Conservation (phyloP, 306 rosid genomes). For the Amphicarpaea edgeworthii region DNA sequence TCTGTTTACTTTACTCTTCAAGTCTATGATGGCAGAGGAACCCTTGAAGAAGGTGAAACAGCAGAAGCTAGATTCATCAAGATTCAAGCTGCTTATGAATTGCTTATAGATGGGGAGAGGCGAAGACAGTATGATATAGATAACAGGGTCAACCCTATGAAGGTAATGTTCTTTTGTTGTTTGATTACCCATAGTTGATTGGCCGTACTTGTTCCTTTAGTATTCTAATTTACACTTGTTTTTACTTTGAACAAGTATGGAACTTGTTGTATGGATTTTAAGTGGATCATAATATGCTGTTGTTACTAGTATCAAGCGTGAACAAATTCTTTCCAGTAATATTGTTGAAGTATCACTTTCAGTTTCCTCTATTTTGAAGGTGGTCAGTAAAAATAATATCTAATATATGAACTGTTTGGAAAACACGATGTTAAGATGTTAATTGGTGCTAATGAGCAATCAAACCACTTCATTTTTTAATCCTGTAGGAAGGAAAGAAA, state of each 20-base stretch:
- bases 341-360: background rate
- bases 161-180: conserved; percentile 60
- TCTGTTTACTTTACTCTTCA: conserved; percentile 37
- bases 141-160: conserved; percentile 89
- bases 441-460: background rate
- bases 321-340: conserved; percentile 17
- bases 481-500: background rate
- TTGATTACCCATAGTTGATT: conserved; percentile 11
- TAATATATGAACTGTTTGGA: background rate
- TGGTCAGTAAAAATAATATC: background rate
- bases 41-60: conserved; percentile 93
- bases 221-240: background rate
- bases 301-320: background rate
- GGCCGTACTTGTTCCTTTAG: background rate
- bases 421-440: background rate
- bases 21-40: conserved; percentile 94
- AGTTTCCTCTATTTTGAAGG: background rate
- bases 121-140: conserved; percentile 80
- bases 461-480: background rate
- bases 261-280: conserved; percentile 10
- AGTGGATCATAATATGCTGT: conserved; percentile 4
- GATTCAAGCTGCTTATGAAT: conserved; percentile 97
- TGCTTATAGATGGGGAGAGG: conserved; percentile 72
- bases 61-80: conserved; percentile 94
- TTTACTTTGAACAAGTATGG: background rate